Evolutionary conservation across 2,329 filamentous ascomycete genomes (phyloP).

Genomic region (Diaporthe aspalathi): DNA sequence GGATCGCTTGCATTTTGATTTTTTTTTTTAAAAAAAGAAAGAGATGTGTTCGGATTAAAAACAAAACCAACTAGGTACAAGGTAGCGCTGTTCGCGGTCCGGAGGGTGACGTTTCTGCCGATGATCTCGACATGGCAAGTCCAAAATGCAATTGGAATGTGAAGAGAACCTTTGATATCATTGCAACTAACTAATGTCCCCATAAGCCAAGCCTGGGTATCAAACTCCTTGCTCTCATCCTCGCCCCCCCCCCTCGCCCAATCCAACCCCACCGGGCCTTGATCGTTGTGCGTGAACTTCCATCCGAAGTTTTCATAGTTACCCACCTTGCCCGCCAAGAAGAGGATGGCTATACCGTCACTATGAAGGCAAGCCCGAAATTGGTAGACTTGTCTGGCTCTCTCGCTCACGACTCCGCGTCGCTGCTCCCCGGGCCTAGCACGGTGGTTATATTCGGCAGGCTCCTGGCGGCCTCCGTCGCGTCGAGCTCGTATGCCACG

Average conservation of each 20-base stretch:
- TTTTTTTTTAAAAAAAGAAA: too few species aligned
- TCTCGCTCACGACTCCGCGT: not conserved
- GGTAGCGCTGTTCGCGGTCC: too few species aligned
- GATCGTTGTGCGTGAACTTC: too few species aligned
- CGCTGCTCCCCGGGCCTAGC: constrained; percentile 43
- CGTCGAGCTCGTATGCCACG: constrained; percentile 35
- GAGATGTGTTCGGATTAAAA: too few species aligned
- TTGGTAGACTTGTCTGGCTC: not conserved
- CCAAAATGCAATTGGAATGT: not conserved
- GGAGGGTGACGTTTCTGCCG: not conserved
- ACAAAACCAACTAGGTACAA: too few species aligned
- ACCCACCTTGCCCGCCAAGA: not conserved
- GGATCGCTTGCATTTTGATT: too few species aligned
- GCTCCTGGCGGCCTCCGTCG: constrained; percentile 10
- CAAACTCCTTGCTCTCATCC: constrained; percentile 9
- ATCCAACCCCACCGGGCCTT: too few species aligned
- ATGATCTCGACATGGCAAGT: constrained; percentile 1
- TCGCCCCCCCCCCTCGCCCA: too few species aligned
- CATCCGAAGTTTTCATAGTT: not conserved
- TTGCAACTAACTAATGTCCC: not conserved
- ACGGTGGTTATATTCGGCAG: constrained; percentile 45
- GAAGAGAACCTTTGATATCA: not conserved
- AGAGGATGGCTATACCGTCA: not conserved
- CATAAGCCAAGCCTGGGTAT: constrained; percentile 25
- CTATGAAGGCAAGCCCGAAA: not conserved